Percentiles rank a stretch among this genome's conserved stretches.
phyloP scores from a whole-genome alignment of 1,284 basidiomycete species.

The Trichosporon sp. region DNA sequence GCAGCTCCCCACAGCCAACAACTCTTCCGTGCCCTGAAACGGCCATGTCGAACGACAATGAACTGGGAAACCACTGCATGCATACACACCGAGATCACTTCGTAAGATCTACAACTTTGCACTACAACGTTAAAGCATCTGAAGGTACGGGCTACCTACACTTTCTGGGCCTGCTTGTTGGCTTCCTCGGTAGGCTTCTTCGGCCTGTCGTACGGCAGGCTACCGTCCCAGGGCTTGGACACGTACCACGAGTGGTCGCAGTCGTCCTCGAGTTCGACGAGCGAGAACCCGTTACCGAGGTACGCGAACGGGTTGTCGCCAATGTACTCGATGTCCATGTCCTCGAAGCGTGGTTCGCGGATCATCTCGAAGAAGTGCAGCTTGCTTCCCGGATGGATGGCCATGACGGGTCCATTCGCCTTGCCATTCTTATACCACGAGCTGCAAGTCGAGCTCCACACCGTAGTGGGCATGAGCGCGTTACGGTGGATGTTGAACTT shows the following conservation, averaged over 20 bases:
- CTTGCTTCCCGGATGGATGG: constrained; percentile 36
- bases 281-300: constrained; percentile 43
- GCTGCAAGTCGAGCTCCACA: constrained; percentile 40
- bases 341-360: constrained; percentile 45
- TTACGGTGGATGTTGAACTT: constrained; percentile 48
- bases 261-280: constrained; percentile 36
- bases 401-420: constrained; percentile 28
- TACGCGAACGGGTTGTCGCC: constrained; percentile 39
- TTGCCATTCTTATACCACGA: constrained; percentile 40
- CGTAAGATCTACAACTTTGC: background rate
- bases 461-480: constrained; percentile 38
- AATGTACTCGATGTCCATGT: constrained; percentile 42
- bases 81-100: background rate
- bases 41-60: background rate
- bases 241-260: constrained; percentile 27
- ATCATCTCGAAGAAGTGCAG: constrained; percentile 41
- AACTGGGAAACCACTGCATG: background rate
- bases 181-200: background rate
- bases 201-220: constrained; percentile 21
- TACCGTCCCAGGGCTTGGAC: constrained; percentile 20
- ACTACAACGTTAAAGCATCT: background rate
- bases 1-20: background rate
- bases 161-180: background rate
- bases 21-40: background rate
- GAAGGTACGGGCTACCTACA: background rate